Evolutionary conservation across 2,329 filamentous ascomycete species (phyloP).

Genomic region (Scedosporium boydii): DNA sequence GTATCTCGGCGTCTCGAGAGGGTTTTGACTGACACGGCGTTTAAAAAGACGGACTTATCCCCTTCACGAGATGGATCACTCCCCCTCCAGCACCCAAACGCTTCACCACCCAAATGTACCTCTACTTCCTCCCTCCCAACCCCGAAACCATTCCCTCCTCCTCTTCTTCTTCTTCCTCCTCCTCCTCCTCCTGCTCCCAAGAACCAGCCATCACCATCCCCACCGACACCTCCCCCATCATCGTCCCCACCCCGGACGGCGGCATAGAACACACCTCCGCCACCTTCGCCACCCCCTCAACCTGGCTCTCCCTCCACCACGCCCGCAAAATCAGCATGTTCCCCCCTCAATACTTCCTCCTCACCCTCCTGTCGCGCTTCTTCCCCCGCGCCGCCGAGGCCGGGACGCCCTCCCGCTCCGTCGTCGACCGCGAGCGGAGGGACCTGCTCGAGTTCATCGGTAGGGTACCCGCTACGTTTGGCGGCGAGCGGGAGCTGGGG

Average conservation of each 20-base stretch:
- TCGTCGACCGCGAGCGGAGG: conserved; percentile 23
- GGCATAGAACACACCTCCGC: conserved; percentile 61
- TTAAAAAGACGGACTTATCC: conserved; percentile 51
- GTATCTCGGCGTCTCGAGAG: background rate
- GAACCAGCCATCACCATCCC: conserved; percentile 12
- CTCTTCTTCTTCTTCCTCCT: background rate
- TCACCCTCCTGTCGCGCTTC: conserved; percentile 47
- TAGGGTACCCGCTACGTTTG: conserved; percentile 29
- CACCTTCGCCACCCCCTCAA: conserved; percentile 58
- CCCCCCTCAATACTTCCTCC: conserved; percentile 77
- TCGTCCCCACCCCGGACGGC: conserved; percentile 64
- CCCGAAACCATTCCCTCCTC: conserved; percentile 21
- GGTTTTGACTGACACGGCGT: background rate
- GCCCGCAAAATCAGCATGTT: conserved; percentile 70
- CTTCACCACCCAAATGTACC: conserved; percentile 94
- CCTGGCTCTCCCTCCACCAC: conserved; percentile 59
- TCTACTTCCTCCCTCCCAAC: conserved; percentile 67
- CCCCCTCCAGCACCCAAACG: conserved; percentile 62
- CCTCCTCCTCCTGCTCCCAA: background rate
- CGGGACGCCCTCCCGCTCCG: conserved; percentile 8
- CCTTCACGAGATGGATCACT: conserved; percentile 90
- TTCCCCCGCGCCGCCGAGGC: conserved; percentile 14
- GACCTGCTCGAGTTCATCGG: conserved; percentile 44
- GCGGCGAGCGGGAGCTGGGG: conserved; percentile 23
- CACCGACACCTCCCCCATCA: conserved; percentile 30